Conservation (phyloP, 257 asterid species). For the Leonotis leonurus region DNA sequence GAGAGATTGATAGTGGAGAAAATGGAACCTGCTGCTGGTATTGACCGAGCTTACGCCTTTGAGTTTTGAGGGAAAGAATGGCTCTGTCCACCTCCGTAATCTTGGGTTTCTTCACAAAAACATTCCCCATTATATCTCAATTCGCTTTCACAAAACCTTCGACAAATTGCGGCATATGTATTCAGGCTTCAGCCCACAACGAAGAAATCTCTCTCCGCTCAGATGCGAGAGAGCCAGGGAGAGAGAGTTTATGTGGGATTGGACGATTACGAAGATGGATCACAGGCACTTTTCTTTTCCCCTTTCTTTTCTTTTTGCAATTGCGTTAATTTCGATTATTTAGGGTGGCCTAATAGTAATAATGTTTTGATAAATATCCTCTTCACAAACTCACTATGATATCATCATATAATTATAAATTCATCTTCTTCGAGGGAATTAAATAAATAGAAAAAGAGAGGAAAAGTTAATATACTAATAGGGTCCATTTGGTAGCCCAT, state of each 20-base stretch:
- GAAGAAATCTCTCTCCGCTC: conserved; percentile 4
- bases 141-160: neutral
- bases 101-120: conserved; percentile 87
- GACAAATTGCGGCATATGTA: neutral
- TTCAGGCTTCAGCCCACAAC: neutral
- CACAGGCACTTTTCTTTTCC: neutral
- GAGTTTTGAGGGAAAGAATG: conserved; percentile 92
- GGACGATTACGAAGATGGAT: neutral
- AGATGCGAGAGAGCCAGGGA: neutral
- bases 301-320: no score
- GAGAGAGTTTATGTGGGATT: neutral
- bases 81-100: conserved; percentile 92
- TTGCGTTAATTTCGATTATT: no score
- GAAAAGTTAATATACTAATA: no score
- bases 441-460: no score
- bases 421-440: no score
- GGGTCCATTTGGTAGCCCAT: no score
- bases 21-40: conserved; percentile 79
- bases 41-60: conserved; percentile 91
- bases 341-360: no score
- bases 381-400: no score
- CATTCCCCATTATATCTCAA: conserved; percentile 58
- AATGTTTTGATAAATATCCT: no score
- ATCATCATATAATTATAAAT: no score
- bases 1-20: neutral